Conservation (phyloP, 2,329 filamentous ascomycete genomes). For the Claviceps digitariae region DNA sequence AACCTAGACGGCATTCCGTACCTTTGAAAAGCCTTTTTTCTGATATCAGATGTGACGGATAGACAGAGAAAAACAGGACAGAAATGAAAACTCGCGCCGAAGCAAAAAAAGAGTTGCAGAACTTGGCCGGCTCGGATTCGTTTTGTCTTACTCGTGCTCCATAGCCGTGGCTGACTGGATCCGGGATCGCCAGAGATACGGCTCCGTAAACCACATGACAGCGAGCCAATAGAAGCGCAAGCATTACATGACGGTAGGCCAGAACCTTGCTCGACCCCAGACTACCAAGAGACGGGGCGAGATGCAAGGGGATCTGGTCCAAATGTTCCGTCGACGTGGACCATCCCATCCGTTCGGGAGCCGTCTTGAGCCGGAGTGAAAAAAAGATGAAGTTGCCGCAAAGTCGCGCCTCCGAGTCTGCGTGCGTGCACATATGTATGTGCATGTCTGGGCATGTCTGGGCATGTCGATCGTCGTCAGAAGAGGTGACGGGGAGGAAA, state of each 20-base stretch:
- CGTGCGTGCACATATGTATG: neutral
- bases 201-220: slow-evolving; percentile 4
- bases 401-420: neutral
- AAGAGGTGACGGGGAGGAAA: neutral
- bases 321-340: neutral
- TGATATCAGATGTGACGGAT: neutral
- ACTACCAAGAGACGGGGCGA: neutral
- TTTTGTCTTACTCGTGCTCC: slow-evolving; percentile 2
- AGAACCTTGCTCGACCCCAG: slow-evolving; percentile 1
- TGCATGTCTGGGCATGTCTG: neutral
- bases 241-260: slow-evolving; percentile 5
- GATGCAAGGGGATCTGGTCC: neutral
- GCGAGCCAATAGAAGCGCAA: slow-evolving; percentile 5
- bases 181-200: neutral
- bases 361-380: neutral
- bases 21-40: neutral
- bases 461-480: neutral
- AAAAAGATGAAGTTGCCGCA: neutral
- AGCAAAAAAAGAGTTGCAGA: neutral
- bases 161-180: slow-evolving; percentile 1
- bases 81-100: too few species aligned
- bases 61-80: too few species aligned
- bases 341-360: neutral
- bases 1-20: too few species aligned
- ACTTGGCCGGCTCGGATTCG: neutral